A percentile compares a stretch with the other conserved stretches of the same genome.
Conservation (phyloP, 2,329 filamentous ascomycete genomes). For the Hypoxylon sp. region DNA sequence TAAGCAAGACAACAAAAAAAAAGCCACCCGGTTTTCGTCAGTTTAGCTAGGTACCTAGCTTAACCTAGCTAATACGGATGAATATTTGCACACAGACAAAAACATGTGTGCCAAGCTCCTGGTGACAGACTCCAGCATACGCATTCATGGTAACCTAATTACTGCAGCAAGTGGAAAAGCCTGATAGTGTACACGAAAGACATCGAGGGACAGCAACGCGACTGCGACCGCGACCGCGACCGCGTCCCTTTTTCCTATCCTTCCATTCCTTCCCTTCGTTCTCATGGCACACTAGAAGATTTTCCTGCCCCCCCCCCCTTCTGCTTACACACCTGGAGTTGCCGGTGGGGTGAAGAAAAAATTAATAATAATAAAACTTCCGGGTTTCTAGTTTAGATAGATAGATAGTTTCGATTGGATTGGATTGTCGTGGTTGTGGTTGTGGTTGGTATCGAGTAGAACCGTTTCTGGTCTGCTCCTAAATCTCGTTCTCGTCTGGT, state of each 20-base stretch:
- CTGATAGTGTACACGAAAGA: constrained; percentile 37
- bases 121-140: neutral
- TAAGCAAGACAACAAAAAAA: neutral
- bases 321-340: neutral
- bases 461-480: constrained; percentile 42
- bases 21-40: neutral
- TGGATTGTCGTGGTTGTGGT: neutral
- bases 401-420: constrained; percentile 7
- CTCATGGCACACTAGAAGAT: neutral
- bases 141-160: neutral
- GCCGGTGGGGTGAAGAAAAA: constrained; percentile 3
- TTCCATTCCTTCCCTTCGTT: constrained; percentile 1
- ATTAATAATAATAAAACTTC: constrained; percentile 17
- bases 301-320: neutral
- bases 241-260: constrained; percentile 13
- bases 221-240: constrained; percentile 17
- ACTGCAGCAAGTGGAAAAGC: constrained; percentile 6
- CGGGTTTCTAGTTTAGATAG: constrained; percentile 6
- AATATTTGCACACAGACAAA: neutral
- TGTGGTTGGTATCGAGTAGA: constrained; percentile 20
- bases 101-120: neutral
- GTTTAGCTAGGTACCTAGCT: neutral
- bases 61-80: constrained; percentile 1
- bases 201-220: constrained; percentile 10
- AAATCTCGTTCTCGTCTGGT: constrained; percentile 16